Percentiles rank a stretch among this genome's conserved stretches.
Conservation (phyloP, 441 rosid genomes). For the Gossypium gossypioides region DNA sequence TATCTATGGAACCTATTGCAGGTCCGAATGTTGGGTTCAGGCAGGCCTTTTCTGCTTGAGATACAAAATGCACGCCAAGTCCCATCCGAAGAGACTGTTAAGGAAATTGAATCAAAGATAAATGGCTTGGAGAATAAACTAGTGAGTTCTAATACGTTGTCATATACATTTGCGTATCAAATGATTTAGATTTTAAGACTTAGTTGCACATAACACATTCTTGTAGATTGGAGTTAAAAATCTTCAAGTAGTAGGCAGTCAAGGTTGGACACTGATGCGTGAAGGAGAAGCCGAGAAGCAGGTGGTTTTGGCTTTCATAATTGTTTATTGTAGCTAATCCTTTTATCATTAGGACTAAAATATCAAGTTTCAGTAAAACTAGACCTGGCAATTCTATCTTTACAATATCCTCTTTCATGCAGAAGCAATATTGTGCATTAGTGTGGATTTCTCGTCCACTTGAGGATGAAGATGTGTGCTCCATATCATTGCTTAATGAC, state of each 20-base stretch:
- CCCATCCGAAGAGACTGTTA: slow-evolving; percentile 51
- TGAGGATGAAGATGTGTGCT: slow-evolving; percentile 50
- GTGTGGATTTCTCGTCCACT: slow-evolving; percentile 90
- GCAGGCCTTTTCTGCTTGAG: slow-evolving; percentile 91
- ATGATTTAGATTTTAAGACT: slow-evolving; percentile 1
- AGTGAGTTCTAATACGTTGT: slow-evolving; percentile 30
- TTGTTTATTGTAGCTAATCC: background rate
- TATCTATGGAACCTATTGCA: slow-evolving; percentile 26
- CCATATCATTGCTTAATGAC: slow-evolving; percentile 51
- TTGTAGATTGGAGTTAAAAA: slow-evolving; percentile 66
- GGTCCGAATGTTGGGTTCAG: slow-evolving; percentile 98
- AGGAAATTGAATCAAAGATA: slow-evolving; percentile 58
- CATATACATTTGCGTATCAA: background rate
- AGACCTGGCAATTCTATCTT: background rate
- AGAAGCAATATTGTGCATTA: slow-evolving; percentile 91
- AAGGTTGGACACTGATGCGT: slow-evolving; percentile 79
- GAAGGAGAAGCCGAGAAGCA: slow-evolving; percentile 98
- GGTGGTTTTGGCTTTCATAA: slow-evolving; percentile 29
- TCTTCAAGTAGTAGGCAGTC: slow-evolving; percentile 51
- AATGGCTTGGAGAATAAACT: slow-evolving; percentile 50
- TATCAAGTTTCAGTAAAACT: background rate
- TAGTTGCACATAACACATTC: slow-evolving; percentile 16
- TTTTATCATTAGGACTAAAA: background rate
- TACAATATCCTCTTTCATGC: slow-evolving; percentile 20
- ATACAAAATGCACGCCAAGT: slow-evolving; percentile 70